Conservation (phyloP, 2,329 filamentous ascomycete genomes). For the Dryadomyces sulphureus region DNA sequence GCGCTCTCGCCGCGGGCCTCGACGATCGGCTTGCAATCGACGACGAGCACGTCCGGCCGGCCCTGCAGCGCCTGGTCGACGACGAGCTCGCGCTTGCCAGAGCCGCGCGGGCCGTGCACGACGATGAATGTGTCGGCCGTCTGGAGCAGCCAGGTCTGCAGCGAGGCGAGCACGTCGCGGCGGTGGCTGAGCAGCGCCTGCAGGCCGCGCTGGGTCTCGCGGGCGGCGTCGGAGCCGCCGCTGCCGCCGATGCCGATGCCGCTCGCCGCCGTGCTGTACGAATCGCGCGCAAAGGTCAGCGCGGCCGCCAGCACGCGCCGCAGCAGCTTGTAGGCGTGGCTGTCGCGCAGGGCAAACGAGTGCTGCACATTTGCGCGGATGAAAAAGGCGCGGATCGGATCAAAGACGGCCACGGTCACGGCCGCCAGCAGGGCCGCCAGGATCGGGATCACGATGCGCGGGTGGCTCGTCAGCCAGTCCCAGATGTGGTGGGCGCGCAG, state of each 20-base stretch:
- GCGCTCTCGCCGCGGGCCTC: conserved; percentile 79
- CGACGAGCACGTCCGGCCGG: conserved; percentile 61
- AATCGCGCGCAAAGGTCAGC: conserved; percentile 33
- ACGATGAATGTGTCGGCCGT: conserved; percentile 87
- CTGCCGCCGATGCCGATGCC: conserved; percentile 36
- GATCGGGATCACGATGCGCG: conserved; percentile 72
- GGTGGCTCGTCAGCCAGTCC: conserved; percentile 78
- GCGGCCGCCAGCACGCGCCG: conserved; percentile 55
- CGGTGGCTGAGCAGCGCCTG: conserved; percentile 79
- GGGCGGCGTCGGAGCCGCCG: conserved; percentile 25
- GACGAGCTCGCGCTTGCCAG: conserved; percentile 79
- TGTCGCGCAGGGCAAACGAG: conserved; percentile 60
- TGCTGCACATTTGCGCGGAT: conserved; percentile 77
- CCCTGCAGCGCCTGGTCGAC: conserved; percentile 68
- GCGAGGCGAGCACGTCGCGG: conserved; percentile 64
- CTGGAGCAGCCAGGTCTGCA: conserved; percentile 76
- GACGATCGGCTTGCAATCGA: conserved; percentile 88
- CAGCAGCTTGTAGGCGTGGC: conserved; percentile 65
- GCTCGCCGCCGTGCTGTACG: conserved; percentile 42
- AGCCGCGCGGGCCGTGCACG: conserved; percentile 80
- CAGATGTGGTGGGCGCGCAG: conserved; percentile 65
- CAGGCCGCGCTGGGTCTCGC: conserved; percentile 32
- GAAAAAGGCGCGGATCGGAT: conserved; percentile 87
- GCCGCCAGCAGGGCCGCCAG: conserved; percentile 69
- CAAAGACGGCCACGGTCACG: conserved; percentile 77